A percentile compares a stretch with the other conserved stretches of the same genome.
phyloP scores from a whole-genome alignment of 257 asterid genomes.

The Leptodermis oblonga region DNA sequence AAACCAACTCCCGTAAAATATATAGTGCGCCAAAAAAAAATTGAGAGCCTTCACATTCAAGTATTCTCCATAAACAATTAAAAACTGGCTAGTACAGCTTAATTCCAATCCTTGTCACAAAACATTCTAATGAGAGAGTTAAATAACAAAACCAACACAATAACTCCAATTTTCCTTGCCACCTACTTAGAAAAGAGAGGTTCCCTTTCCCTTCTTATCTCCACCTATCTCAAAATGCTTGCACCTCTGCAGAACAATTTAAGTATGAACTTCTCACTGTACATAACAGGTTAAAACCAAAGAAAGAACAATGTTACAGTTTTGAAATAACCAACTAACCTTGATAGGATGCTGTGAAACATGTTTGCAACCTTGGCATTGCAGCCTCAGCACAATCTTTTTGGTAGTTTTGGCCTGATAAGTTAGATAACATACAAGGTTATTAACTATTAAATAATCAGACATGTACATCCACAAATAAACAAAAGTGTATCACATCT shows the following conservation, averaged over 20 bases:
- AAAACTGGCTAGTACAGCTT: background rate
- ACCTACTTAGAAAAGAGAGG: constrained; percentile 13
- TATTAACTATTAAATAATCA: background rate
- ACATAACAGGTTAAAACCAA: background rate
- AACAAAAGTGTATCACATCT: background rate
- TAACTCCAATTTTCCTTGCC: background rate
- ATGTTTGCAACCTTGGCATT: too few species aligned
- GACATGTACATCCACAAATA: background rate
- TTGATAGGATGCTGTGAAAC: constrained; percentile 69
- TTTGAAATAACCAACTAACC: constrained; percentile 17
- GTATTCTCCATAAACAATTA: background rate
- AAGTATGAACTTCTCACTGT: background rate
- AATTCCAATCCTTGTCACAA: background rate
- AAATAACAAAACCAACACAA: background rate
- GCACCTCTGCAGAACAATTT: constrained; percentile 21
- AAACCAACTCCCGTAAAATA: too few species aligned
- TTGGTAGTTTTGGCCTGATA: constrained; percentile 61
- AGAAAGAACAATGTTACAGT: too few species aligned
- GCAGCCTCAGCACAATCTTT: constrained; percentile 69
- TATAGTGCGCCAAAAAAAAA: background rate
- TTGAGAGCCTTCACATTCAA: background rate
- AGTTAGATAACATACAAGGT: background rate
- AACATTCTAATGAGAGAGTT: background rate
- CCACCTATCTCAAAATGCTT: constrained; percentile 28
- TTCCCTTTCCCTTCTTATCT: constrained; percentile 28